phyloP scores from a whole-genome alignment of 371 early-diverging fungal genomes.

The Entomophthora muscae region DNA sequence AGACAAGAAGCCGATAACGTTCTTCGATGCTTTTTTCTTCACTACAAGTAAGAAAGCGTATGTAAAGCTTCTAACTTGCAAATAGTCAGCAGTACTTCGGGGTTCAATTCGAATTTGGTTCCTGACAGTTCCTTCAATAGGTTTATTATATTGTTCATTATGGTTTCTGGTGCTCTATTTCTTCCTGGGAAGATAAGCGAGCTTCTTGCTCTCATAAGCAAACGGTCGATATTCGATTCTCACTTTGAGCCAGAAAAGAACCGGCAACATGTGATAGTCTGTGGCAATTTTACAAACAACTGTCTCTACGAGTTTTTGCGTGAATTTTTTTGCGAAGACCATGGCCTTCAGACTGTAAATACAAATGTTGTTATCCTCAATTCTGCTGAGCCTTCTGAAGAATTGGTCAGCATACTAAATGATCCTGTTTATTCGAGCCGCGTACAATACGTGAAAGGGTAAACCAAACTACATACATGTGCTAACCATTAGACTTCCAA shows the following conservation, averaged over 20 bases:
- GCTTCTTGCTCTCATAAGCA: constrained; percentile 29
- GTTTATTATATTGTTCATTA: constrained; percentile 34
- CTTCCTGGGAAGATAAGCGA: constrained; percentile 43
- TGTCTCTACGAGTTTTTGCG: constrained; percentile 38
- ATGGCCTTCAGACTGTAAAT: constrained; percentile 30
- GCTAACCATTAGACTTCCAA: constrained; percentile 20
- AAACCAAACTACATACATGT: background rate
- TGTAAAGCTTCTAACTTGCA: too few relatives aligned
- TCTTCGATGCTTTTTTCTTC: constrained; percentile 46
- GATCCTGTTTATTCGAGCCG: constrained; percentile 35
- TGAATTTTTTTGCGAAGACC: constrained; percentile 54
- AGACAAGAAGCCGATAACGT: constrained; percentile 22
- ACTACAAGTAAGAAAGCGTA: constrained; percentile 35
- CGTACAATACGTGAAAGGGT: constrained; percentile 39
- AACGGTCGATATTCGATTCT: constrained; percentile 27
- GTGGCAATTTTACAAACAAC: constrained; percentile 32
- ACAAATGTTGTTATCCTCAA: constrained; percentile 43
- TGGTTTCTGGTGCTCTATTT: constrained; percentile 47
- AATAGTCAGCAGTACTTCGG: constrained; percentile 21
- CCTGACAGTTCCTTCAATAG: constrained; percentile 37
- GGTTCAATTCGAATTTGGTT: constrained; percentile 33
- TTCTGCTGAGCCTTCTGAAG: constrained; percentile 32
- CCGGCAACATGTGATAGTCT: constrained; percentile 36
- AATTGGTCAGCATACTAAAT: constrained; percentile 20
- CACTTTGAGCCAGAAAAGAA: constrained; percentile 20